Base-by-base conservation (phyloP, 495 filamentous ascomycete genomes). In the Polyplosphaeria fusca region DNA sequence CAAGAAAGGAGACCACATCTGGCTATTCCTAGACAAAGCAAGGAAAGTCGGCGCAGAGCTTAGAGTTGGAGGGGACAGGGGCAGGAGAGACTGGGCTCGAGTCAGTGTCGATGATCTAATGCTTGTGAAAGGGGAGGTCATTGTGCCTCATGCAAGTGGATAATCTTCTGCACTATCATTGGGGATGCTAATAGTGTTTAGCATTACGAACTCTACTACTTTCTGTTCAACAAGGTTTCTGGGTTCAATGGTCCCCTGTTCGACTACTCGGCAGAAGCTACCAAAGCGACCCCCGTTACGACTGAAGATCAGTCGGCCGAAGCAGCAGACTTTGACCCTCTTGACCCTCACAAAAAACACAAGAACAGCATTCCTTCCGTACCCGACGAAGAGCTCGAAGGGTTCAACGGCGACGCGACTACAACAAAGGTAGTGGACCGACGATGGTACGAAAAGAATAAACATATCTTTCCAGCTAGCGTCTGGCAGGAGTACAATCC, bases 121-220 rank as follows among this genome's bases (percentile, higher is more conserved):
- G 82, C 76, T 97, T 41, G 93, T 98, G 14, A 80, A 91, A 64
- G 91, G 89, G 2, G 89, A 92, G 60, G 75, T 98, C 22, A 96
- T 98, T 57, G 84, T 98, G 45, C 93, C 93, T 43, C 93, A 96
- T 77, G 91, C 94, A 75, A 77, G 86, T 82, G 27, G 26, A n/a
- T 39, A 4, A 35, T 35, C 7, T 35, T 35, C 30, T 14, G 30
- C 7, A 7, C 35, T 47, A 41, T 46, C 26, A 52, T 55, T 4
- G 58, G n/a, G 20, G 37, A 5, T 2, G 30, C 35, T 35, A 35
- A 7, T 35, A 7, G 14, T 14, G 44, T 32, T 50, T 65, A 95
- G 91, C 93, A 98, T 70, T 96, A 93, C 66, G 91, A 96, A 50
- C 87, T 97, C 66, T 91, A 97, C 68, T 91, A 93, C 74, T 96